Conservation (phyloP, 2,329 filamentous ascomycete genomes). For the Penicillium sp. region DNA sequence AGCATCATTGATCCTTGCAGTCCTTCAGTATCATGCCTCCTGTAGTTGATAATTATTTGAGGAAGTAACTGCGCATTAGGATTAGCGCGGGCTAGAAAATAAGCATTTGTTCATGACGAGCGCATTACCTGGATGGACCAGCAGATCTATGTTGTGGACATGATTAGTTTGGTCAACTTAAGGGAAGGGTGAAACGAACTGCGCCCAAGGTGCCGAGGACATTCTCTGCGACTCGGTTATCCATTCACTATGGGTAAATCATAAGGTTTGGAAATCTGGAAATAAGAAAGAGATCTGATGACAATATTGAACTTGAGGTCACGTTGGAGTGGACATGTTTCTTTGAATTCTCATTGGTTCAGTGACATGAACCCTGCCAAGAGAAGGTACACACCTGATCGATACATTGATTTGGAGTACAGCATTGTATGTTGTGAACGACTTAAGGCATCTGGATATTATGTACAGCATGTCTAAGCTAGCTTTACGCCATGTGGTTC, state of each 20-base stretch:
- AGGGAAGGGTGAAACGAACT: constrained; percentile 12
- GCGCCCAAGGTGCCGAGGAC: constrained; percentile 34
- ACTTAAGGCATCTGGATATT: no score
- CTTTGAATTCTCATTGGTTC: neutral
- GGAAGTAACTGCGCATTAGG: constrained; percentile 57
- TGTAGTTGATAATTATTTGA: constrained; percentile 68
- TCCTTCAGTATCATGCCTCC: constrained; percentile 63
- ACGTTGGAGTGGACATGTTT: neutral
- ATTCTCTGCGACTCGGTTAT: constrained; percentile 31
- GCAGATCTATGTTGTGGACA: constrained; percentile 53
- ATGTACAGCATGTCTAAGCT: no score
- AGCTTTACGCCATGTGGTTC: no score
- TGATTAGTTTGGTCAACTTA: constrained; percentile 3
- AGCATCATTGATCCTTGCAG: constrained; percentile 71
- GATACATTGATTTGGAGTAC: no score
- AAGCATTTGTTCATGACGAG: neutral
- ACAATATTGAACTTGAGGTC: neutral
- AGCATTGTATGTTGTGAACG: no score
- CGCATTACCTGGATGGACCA: constrained; percentile 62
- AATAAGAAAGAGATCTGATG: neutral
- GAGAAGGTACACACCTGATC: neutral
- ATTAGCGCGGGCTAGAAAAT: neutral
- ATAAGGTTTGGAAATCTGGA: constrained; percentile 4
- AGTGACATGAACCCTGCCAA: neutral
- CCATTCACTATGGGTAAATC: no score